Conservation (phyloP, 1,139 yeast species). For the Taiozyma onychis region DNA sequence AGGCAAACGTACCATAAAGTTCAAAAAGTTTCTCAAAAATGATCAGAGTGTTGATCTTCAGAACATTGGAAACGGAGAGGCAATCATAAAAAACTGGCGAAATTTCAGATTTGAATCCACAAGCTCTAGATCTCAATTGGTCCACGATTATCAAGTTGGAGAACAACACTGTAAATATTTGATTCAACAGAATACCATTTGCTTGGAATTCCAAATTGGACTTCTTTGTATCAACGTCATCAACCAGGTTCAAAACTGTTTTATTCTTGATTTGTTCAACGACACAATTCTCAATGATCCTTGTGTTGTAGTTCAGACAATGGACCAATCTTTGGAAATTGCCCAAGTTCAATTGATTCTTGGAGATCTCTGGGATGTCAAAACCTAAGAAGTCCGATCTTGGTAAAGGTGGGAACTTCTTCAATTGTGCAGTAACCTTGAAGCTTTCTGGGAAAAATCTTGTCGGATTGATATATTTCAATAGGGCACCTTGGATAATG, state of each 20-base stretch:
- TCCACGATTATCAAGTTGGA: conserved; percentile 27
- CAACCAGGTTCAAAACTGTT: conserved; percentile 3
- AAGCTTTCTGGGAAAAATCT: conserved; percentile 10
- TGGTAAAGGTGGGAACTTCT: conserved; percentile 22
- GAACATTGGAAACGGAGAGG: conserved; percentile 10
- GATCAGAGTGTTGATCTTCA: conserved; percentile 19
- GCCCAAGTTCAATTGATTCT: conserved; percentile 10
- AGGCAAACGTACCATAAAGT: conserved; percentile 34
- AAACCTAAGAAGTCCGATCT: conserved; percentile 18
- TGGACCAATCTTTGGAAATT: conserved; percentile 11
- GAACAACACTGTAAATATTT: conserved; percentile 27
- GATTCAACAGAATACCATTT: conserved; percentile 25
- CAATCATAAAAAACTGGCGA: conserved; percentile 17
- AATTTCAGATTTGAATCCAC: conserved; percentile 6
- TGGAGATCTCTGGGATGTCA: conserved; percentile 3
- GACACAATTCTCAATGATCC: conserved; percentile 8
- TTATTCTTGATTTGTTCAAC: conserved; percentile 2
- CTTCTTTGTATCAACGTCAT: conserved; percentile 5
- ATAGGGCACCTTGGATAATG: conserved; percentile 11
- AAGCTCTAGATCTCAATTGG: conserved; percentile 19
- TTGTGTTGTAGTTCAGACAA: conserved; percentile 9
- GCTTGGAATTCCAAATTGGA: conserved; percentile 25
- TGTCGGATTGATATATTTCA: conserved; percentile 11
- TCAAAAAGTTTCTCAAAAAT: conserved; percentile 23
- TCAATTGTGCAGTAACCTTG: conserved; percentile 7